Base-by-base conservation (phyloP, 2,329 filamentous ascomycete genomes). In the Xylaria arbuscula region DNA sequence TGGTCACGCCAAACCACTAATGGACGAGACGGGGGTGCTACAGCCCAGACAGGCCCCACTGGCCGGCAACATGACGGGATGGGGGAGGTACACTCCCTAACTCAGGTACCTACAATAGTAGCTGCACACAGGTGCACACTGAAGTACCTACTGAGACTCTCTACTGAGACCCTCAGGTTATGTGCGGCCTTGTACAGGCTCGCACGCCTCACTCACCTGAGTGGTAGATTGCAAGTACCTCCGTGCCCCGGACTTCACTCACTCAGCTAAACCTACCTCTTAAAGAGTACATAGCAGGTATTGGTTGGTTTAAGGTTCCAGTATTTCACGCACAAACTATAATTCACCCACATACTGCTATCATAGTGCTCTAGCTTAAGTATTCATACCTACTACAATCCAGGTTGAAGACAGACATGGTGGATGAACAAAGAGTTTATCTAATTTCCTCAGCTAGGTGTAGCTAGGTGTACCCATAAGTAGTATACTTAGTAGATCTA, bases 1-100 rank as follows among this genome's bases (percentile, higher is more conserved):
- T 50, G 67, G 67, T 59, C 67, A 69, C 67, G 56, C 67, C 51
- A 67, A 42, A 58, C 64, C 68, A 55, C 28, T 58, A 66, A 55
- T 34, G 64, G 59, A 64, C 64, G 61, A 67, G 42, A 55, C 40
- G 62, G 59, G 53, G 65, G 34, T 40, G 34, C 48, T 17, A 56
- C 36, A 54, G 42, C 45, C 38, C 28, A 50, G 24, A 58, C 28
- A 50, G 22, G 13, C 34, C 38, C 66, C 66, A 64, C 66, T 62
- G 15, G 42, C 42, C 40, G 15, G 38, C 24, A 32, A 51, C 2
- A 28, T n/a, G 22, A 32, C 17, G 10, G 11, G 24, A 51, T 6
- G 28, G 28, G 5, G 2, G 50, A n/a, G 24, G 50, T 34, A 32
- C 50, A 6, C 34, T 34, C 15, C 11, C 13, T 3, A 36, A 28